Percentiles rank a stretch among this genome's conserved stretches.
These are phyloP conservation scores for Rhizopogon sp. DNA, from an alignment of 768 basidiomycete genomes.

Conservation along the genomic window DNA sequence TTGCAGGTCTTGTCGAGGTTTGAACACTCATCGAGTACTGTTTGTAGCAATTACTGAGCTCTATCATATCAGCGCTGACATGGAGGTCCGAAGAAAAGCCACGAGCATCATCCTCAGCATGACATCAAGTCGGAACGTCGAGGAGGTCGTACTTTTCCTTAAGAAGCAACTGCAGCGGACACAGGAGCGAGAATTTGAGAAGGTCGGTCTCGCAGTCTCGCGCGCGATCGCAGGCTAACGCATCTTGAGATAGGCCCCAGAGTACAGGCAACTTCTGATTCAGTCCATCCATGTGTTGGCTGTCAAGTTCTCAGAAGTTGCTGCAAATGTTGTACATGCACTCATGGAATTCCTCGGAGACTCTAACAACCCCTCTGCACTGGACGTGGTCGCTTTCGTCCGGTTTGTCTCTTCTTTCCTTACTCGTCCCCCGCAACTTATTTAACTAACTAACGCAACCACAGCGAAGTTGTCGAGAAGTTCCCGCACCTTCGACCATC, in stretches of 20 bases:
- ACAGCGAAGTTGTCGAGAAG: constrained; percentile 93
- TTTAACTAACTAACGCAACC: constrained; percentile 1
- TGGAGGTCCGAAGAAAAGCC: constrained; percentile 94
- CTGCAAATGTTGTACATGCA: constrained; percentile 90
- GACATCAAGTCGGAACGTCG: constrained; percentile 91
- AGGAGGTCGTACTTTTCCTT: constrained; percentile 92
- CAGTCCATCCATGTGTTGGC: constrained; percentile 97
- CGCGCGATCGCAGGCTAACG: not conserved
- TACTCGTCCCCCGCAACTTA: not conserved
- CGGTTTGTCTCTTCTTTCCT: constrained; percentile 34
- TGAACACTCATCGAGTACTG: not conserved
- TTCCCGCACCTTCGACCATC: constrained; percentile 83
- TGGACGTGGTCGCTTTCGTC: constrained; percentile 90
- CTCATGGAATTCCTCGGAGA: constrained; percentile 94
- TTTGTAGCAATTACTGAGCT: not conserved
- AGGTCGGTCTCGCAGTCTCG: constrained; percentile 40
- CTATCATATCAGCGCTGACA: constrained; percentile 64
- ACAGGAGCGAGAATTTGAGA: constrained; percentile 88
- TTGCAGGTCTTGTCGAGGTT: constrained; percentile 85
- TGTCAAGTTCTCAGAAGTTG: constrained; percentile 95
- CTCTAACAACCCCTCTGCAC: constrained; percentile 89
- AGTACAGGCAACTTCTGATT: constrained; percentile 94
- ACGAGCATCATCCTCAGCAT: constrained; percentile 86
- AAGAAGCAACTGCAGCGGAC: constrained; percentile 98
- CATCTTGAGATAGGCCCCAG: constrained; percentile 57